Conservation (phyloP, 2,329 filamentous ascomycete species). For the Corinectria fuckeliana region DNA sequence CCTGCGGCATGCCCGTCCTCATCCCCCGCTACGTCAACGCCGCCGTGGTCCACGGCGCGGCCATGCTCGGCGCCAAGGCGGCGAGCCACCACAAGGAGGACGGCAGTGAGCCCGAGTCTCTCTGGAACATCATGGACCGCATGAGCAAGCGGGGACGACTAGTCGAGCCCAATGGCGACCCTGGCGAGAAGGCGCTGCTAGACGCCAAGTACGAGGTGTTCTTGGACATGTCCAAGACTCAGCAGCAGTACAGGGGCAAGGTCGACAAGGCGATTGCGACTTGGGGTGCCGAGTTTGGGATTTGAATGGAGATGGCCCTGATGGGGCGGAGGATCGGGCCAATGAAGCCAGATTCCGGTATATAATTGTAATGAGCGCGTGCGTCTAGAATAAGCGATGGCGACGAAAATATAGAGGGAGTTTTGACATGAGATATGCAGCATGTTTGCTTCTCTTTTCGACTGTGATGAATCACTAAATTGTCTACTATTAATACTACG, state of each 20-base stretch:
- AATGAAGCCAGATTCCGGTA: neutral
- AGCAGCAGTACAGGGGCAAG: conserved; percentile 80
- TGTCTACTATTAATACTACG: too few species aligned
- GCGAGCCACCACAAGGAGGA: conserved; percentile 76
- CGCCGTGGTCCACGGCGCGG: conserved; percentile 95
- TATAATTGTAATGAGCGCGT: conserved; percentile 25
- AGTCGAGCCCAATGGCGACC: conserved; percentile 75
- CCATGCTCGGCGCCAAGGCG: conserved; percentile 98
- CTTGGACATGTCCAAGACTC: conserved; percentile 86
- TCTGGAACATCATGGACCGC: conserved; percentile 97
- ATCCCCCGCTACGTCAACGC: conserved; percentile 95
- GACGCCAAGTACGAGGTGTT: conserved; percentile 95
- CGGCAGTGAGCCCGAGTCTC: conserved; percentile 76
- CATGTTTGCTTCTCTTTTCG: neutral
- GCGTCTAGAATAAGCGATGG: neutral
- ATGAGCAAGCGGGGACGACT: conserved; percentile 94
- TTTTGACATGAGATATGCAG: neutral
- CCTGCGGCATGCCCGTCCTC: conserved; percentile 89
- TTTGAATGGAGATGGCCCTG: conserved; percentile 22
- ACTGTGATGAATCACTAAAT: neutral
- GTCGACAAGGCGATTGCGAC: conserved; percentile 68
- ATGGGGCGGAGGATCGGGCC: conserved; percentile 11
- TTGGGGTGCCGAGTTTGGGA: conserved; percentile 43
- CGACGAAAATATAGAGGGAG: neutral
- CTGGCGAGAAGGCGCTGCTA: conserved; percentile 78